phyloP scores from a whole-genome alignment of 495 filamentous ascomycete species.

The Trichoderma gamsii region DNA sequence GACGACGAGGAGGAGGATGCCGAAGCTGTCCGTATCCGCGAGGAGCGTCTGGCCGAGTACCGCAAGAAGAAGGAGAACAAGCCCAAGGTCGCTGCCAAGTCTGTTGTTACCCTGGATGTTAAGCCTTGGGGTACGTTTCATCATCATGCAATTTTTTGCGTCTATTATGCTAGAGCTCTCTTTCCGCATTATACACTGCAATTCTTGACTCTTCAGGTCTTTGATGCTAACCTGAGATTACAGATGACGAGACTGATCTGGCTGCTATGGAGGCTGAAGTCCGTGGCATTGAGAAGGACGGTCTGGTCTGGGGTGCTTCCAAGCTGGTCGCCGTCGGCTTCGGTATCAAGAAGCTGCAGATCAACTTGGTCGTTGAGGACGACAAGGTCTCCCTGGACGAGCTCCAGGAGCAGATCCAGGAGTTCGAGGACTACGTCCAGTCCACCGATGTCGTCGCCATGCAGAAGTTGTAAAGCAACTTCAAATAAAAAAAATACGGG shows the following conservation, averaged over 20 bases:
- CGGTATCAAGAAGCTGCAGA: conserved; percentile 99
- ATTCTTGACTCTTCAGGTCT: background rate
- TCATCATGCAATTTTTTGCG: background rate
- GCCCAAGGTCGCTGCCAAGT: conserved; percentile 88
- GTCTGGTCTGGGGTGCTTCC: conserved; percentile 91
- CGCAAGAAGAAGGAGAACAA: conserved; percentile 94
- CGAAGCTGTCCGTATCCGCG: conserved; percentile 72
- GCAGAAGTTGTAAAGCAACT: conserved; percentile 75
- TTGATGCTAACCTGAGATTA: conserved; percentile 22
- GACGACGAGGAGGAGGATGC: conserved; percentile 91
- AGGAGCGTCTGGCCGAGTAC: conserved; percentile 87
- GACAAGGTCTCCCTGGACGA: conserved; percentile 89
- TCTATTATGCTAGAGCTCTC: background rate
- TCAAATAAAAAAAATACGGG: background rate
- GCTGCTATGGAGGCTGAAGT: conserved; percentile 72
- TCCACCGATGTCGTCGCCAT: conserved; percentile 89
- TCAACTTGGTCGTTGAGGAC: conserved; percentile 95
- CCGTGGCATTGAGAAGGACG: conserved; percentile 83
- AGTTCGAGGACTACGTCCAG: conserved; percentile 94
- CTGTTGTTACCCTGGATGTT: conserved; percentile 87
- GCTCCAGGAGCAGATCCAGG: conserved; percentile 72
- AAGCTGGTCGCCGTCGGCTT: conserved; percentile 86
- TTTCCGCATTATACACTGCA: background rate
- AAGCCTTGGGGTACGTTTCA: conserved; percentile 92
- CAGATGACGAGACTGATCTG: conserved; percentile 91